Conservation (phyloP, 768 basidiomycete genomes). For the Cystofilobasidium ferigula region DNA sequence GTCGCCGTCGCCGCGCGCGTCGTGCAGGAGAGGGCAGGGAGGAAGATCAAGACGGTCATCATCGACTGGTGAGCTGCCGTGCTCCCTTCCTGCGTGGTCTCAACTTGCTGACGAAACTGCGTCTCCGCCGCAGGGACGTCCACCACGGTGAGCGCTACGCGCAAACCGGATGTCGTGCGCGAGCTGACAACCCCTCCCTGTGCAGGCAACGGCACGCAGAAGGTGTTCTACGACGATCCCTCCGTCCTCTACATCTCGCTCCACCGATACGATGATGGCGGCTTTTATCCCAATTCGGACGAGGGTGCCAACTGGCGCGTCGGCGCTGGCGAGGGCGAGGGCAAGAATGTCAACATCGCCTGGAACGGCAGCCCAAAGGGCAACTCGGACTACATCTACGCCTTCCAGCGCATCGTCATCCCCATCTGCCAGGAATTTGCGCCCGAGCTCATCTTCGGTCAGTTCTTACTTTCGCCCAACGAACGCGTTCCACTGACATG, state of each 20-base stretch:
- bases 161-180: too few relatives aligned
- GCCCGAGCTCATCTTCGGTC: constrained; percentile 91
- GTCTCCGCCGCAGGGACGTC: constrained; percentile 60
- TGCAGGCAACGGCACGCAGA: constrained; percentile 89
- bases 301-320: constrained; percentile 78
- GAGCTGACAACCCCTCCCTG: constrained; percentile 1
- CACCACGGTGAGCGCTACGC: too few relatives aligned
- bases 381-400: constrained; percentile 91
- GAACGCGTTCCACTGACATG: neutral
- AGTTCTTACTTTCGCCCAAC: constrained; percentile 33
- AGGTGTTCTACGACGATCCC: constrained; percentile 87
- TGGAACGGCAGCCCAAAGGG: constrained; percentile 67
- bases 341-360: constrained; percentile 89
- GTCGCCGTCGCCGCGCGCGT: constrained; percentile 84
- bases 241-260: constrained; percentile 85
- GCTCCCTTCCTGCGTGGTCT: neutral
- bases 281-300: constrained; percentile 84
- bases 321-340: constrained; percentile 70
- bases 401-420: constrained; percentile 91
- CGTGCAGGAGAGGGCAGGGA: constrained; percentile 54
- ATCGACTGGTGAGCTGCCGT: constrained; percentile 69
- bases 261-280: constrained; percentile 84
- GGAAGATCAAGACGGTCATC: constrained; percentile 69
- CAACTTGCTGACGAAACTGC: constrained; percentile 16
- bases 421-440: constrained; percentile 94